Percentiles rank a stretch among this genome's conserved stretches.
phyloP scores from a whole-genome alignment of 2,329 filamentous ascomycete species.

The Bimuria novae-zelandiae region DNA sequence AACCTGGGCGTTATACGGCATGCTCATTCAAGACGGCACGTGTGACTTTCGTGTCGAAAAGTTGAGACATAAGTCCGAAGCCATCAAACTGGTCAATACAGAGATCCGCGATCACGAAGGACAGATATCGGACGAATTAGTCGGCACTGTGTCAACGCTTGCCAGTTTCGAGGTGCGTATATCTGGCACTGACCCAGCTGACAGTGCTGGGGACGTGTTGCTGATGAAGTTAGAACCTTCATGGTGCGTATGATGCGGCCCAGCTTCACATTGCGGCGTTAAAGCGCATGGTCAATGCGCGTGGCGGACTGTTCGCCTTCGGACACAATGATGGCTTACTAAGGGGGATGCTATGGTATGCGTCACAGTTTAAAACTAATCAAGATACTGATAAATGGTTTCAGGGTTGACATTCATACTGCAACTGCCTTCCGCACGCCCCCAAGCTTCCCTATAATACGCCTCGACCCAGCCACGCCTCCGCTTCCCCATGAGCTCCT shows the following conservation, averaged over 20 bases:
- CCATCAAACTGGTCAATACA: constrained; percentile 30
- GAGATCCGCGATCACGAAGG: constrained; percentile 20
- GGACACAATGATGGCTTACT: constrained; percentile 30
- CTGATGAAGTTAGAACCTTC: constrained; percentile 22
- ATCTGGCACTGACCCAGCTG: not conserved
- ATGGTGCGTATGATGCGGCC: constrained; percentile 30
- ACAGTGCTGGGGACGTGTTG: not conserved
- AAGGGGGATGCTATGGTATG: constrained; percentile 30
- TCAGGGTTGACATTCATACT: constrained; percentile 34
- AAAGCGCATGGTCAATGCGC: constrained; percentile 27
- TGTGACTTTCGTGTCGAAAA: constrained; percentile 18
- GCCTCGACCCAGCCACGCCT: constrained; percentile 21
- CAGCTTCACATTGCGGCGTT: constrained; percentile 25
- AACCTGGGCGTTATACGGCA: constrained; percentile 35
- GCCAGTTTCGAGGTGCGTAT: constrained; percentile 31
- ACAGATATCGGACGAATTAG: constrained; percentile 27
- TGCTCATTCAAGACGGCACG: constrained; percentile 18
- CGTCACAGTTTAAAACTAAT: not conserved
- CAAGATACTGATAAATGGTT: not conserved
- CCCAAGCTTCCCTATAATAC: constrained; percentile 24
- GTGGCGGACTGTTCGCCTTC: constrained; percentile 29
- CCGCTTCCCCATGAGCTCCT: constrained; percentile 23
- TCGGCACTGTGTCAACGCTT: constrained; percentile 29
- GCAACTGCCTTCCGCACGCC: constrained; percentile 24
- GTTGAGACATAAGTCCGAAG: constrained; percentile 31